Percentiles rank a stretch among this genome's conserved stretches.
These are phyloP conservation scores for Leccinum idahoense DNA, from an alignment of 1,284 basidiomycete genomes.

Conservation along the genomic window DNA sequence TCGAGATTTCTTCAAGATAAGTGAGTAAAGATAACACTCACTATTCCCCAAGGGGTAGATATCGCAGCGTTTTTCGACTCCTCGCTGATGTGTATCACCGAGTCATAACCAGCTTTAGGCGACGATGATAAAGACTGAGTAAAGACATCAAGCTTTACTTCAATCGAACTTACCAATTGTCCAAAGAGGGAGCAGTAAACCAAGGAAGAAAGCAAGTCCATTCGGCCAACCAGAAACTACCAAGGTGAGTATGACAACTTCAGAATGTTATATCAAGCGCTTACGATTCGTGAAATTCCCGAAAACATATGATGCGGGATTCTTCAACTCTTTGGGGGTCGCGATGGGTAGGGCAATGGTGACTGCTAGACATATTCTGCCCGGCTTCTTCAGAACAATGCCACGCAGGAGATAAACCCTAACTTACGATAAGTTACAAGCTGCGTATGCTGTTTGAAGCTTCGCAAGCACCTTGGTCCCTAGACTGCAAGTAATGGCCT, in stretches of 20 bases:
- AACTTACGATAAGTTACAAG: conserved; percentile 30
- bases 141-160: background rate
- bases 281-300: conserved; percentile 33
- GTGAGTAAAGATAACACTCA: conserved; percentile 3
- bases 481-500: conserved; percentile 37
- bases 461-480: conserved; percentile 34
- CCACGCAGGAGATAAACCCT: background rate
- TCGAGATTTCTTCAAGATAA: too few species aligned
- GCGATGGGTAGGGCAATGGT: conserved; percentile 46
- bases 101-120: conserved; percentile 37
- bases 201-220: conserved; percentile 45
- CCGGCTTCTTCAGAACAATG: background rate
- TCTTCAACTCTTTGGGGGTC: conserved; percentile 39
- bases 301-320: conserved; percentile 38
- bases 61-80: conserved; percentile 41
- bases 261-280: background rate
- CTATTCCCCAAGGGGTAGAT: conserved; percentile 39
- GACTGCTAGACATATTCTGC: conserved; percentile 37
- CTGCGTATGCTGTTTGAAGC: conserved; percentile 27
- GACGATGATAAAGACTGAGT: background rate
- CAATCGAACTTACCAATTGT: conserved; percentile 18
- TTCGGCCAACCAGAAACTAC: conserved; percentile 45
- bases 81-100: conserved; percentile 44
- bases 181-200: conserved; percentile 49
- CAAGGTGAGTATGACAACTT: background rate